phyloP scores from a whole-genome alignment of 2,329 filamentous ascomycete genomes.

The Xylariales sp. region DNA sequence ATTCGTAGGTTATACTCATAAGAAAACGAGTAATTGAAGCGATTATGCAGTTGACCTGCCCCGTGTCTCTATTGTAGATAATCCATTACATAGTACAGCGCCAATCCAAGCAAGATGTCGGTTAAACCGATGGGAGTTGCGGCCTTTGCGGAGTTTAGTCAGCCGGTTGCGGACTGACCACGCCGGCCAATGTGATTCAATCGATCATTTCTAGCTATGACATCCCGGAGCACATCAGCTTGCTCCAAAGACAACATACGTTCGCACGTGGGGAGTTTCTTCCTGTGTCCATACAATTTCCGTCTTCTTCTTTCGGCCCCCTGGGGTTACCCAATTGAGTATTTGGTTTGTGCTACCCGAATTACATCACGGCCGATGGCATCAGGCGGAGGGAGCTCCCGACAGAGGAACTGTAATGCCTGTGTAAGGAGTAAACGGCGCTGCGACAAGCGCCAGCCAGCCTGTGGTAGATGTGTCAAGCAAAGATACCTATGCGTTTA shows the following conservation, averaged over 20 bases:
- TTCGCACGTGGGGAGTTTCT: background rate
- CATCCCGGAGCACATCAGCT: background rate
- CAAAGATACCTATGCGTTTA: conserved; percentile 58
- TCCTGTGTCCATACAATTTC: background rate
- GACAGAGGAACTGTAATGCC: conserved; percentile 62
- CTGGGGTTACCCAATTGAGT: background rate
- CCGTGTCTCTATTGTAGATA: background rate
- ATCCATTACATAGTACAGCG: background rate
- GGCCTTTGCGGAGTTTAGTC: conserved; percentile 31
- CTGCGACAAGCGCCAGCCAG: conserved; percentile 59
- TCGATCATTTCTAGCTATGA: background rate
- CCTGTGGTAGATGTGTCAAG: conserved; percentile 57
- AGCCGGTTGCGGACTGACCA: conserved; percentile 39
- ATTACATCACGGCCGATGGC: conserved; percentile 27
- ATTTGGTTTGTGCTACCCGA: background rate
- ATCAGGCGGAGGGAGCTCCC: conserved; percentile 50
- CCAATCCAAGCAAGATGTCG: background rate
- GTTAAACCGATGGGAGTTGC: background rate
- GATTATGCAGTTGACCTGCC: background rate
- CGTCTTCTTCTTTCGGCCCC: background rate
- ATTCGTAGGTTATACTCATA: background rate
- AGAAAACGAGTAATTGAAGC: background rate
- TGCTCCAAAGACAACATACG: background rate
- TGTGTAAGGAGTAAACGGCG: conserved; percentile 61
- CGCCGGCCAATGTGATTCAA: conserved; percentile 10